These are phyloP conservation scores for Hypseocharis bilobata DNA, from an alignment of 441 rosid genomes.

Conservation along the genomic window DNA sequence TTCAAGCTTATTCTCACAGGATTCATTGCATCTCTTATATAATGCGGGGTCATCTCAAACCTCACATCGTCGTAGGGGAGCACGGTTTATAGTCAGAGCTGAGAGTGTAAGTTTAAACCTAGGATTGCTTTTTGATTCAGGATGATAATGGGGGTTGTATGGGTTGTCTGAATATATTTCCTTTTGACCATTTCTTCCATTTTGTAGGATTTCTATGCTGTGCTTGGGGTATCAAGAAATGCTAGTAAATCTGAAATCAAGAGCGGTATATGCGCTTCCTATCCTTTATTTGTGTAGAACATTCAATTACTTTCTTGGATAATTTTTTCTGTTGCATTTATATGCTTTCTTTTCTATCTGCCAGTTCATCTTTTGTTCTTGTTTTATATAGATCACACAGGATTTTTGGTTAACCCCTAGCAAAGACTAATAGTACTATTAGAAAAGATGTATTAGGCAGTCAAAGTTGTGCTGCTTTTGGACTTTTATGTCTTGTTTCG, in stretches of 20 bases:
- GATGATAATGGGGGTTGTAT: conserved; percentile 3
- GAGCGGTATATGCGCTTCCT: conserved; percentile 47
- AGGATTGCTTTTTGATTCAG: conserved; percentile 13
- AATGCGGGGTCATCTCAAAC: conserved; percentile 33
- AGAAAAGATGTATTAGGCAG: no score
- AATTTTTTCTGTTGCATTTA: neutral
- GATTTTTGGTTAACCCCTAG: neutral
- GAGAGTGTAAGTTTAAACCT: conserved; percentile 54
- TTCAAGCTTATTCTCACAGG: conserved; percentile 59
- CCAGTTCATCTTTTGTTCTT: neutral
- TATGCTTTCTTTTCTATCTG: neutral
- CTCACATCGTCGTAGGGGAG: conserved; percentile 40
- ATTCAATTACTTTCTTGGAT: conserved; percentile 2
- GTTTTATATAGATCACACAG: neutral
- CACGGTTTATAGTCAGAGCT: conserved; percentile 70
- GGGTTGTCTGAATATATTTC: conserved; percentile 1
- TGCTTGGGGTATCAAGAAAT: conserved; percentile 80
- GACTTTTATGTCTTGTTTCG: no score
- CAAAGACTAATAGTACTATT: neutral
- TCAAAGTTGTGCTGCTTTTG: no score
- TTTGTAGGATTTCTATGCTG: conserved; percentile 77
- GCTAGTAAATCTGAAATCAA: conserved; percentile 90
- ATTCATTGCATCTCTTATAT: conserved; percentile 46
- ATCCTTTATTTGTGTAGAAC: conserved; percentile 14
- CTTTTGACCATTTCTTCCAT: neutral